A percentile compares a stretch with the other conserved stretches of the same genome.
Conservation (phyloP, 2,329 filamentous ascomycete genomes). For the Neocucurbitaria cava region DNA sequence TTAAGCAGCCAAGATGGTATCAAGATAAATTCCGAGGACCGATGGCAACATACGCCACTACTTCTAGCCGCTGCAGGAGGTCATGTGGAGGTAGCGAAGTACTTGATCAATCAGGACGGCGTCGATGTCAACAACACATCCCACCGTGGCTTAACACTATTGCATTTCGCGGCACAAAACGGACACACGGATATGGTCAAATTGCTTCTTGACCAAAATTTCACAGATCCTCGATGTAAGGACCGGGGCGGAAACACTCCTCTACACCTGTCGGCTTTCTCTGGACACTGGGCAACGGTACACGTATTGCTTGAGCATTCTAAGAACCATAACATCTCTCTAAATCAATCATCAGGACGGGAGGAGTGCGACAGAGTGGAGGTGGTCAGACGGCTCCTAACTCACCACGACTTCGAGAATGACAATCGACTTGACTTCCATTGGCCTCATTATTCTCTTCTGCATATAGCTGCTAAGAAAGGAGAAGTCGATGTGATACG, state of each 20-base stretch:
- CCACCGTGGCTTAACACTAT: rapidly evolving
- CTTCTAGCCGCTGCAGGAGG: not conserved
- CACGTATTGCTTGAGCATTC: not conserved
- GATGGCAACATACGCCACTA: not conserved
- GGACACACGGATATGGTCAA: not conserved
- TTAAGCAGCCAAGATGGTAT: not conserved
- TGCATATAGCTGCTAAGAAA: not conserved
- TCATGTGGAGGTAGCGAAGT: not conserved
- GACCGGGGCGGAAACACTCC: not conserved
- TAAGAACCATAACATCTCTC: not conserved
- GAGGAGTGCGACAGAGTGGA: not conserved
- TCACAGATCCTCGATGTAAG: not conserved
- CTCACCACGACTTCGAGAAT: not conserved
- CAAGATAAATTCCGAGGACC: not conserved
- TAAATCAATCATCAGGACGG: not conserved
- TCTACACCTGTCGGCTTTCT: not conserved
- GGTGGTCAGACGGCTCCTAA: not conserved
- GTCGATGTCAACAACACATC: not conserved
- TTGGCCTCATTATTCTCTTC: not conserved
- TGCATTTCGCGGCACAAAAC: not conserved
- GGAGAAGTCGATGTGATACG: not conserved
- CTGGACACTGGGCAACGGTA: not conserved
- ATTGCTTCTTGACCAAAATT: not conserved
- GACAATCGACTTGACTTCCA: not conserved
- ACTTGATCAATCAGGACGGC: not conserved